phyloP scores from a whole-genome alignment of 176 grass and related monocot species.

The Saccharum officinarum region DNA sequence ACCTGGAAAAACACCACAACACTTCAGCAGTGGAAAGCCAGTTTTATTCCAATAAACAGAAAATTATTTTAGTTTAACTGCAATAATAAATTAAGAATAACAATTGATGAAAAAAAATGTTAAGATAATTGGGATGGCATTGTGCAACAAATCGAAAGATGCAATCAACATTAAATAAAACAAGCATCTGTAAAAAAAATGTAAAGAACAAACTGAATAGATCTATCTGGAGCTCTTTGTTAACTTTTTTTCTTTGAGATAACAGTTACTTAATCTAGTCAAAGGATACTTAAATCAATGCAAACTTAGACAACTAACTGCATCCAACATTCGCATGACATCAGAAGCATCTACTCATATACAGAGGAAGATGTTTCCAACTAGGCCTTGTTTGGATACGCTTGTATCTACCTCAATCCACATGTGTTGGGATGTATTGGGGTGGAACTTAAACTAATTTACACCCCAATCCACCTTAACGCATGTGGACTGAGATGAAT shows the following conservation, averaged over 20 bases:
- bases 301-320: not conserved
- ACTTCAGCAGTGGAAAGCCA: no score
- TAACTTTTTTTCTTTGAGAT: not conserved
- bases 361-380: constrained; percentile 15
- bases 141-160: not conserved
- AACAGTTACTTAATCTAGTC: constrained; percentile 9
- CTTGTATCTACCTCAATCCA: no score
- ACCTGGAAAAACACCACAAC: no score
- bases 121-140: not conserved
- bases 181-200: not conserved
- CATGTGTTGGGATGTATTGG: no score
- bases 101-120: constrained; percentile 4
- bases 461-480: no score
- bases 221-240: not conserved
- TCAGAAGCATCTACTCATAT: constrained; percentile 1
- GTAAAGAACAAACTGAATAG: not conserved
- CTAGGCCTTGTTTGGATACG: not conserved
- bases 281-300: not conserved
- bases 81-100: constrained; percentile 8
- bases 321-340: not conserved
- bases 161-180: not conserved
- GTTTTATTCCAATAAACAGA: not conserved
- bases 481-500: no score
- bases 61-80: not conserved
- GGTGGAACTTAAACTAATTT: no score